Percentiles rank a stretch among this genome's conserved stretches.
Evolutionary conservation across 768 basidiomycete species (phyloP).

Genomic region (Lactifluus rugatus): DNA sequence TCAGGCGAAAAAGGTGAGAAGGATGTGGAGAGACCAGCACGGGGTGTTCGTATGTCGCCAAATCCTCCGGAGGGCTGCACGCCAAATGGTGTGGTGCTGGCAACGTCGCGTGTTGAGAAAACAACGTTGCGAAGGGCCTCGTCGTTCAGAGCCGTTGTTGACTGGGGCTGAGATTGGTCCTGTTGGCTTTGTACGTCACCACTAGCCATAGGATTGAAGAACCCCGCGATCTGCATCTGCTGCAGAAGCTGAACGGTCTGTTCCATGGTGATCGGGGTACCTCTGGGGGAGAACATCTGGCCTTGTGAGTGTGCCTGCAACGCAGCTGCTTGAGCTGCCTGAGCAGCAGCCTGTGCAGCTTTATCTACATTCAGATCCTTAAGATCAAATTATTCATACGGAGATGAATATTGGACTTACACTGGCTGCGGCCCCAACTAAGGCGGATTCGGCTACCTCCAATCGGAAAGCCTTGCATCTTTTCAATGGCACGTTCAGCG

Average conservation of each 20-base stretch:
- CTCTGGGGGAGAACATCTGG: constrained; percentile 19
- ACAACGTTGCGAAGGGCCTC: constrained; percentile 11
- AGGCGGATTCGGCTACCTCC: constrained; percentile 85
- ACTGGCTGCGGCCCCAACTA: constrained; percentile 92
- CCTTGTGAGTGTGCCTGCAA: constrained; percentile 39
- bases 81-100: constrained; percentile 14
- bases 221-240: constrained; percentile 39
- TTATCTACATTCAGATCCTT: constrained; percentile 45
- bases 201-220: constrained; percentile 23
- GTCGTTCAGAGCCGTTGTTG: constrained; percentile 13
- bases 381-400: not conserved
- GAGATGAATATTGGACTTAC: constrained; percentile 34
- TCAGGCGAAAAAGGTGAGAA: constrained; percentile 82
- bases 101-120: constrained; percentile 10
- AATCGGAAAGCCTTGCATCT: constrained; percentile 94
- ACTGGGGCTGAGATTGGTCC: constrained; percentile 22
- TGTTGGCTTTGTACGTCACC: constrained; percentile 18
- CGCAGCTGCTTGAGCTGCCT: constrained; percentile 59
- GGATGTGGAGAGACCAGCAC: constrained; percentile 7
- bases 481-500: constrained; percentile 87
- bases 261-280: constrained; percentile 40
- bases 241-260: constrained; percentile 56
- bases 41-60: constrained; percentile 14
- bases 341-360: constrained; percentile 84
- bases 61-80: constrained; percentile 11